phyloP scores from a whole-genome alignment of 345 rosid species.

The Ailanthus altissimus region DNA sequence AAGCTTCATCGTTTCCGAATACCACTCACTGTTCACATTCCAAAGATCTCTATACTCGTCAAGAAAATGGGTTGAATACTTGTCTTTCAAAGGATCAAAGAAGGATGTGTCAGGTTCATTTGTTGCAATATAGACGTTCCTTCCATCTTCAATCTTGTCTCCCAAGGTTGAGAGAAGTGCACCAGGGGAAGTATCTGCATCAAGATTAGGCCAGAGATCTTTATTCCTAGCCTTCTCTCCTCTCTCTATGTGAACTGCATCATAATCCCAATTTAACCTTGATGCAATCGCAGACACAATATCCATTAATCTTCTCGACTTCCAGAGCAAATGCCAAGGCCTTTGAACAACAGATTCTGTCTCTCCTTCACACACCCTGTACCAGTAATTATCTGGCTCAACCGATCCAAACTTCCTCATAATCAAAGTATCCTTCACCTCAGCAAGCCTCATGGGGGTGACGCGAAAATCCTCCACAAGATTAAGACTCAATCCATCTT shows the following conservation, averaged over 20 bases:
- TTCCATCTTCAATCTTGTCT: constrained; percentile 77
- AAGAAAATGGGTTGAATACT: constrained; percentile 81
- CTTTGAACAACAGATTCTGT: constrained; percentile 71
- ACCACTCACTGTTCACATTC: constrained; percentile 89
- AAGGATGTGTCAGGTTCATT: constrained; percentile 69
- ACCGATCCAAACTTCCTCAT: constrained; percentile 91
- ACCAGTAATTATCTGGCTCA: constrained; percentile 96
- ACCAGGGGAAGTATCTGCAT: constrained; percentile 62
- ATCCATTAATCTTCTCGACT: constrained; percentile 89
- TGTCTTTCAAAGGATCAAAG: constrained; percentile 78
- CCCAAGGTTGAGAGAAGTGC: constrained; percentile 63
- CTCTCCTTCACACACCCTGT: constrained; percentile 94
- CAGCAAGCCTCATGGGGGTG: constrained; percentile 74
- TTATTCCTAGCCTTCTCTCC: constrained; percentile 80
- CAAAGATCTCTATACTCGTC: constrained; percentile 82
- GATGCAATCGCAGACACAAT: constrained; percentile 71
- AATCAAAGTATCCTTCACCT: constrained; percentile 67
- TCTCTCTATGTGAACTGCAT: constrained; percentile 78
- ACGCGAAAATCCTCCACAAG: constrained; percentile 72
- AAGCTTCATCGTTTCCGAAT: constrained; percentile 77
- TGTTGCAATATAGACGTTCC: constrained; percentile 78
- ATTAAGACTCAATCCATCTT: constrained; percentile 47
- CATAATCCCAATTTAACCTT: constrained; percentile 90
- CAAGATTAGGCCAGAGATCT: constrained; percentile 93
- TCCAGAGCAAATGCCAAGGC: constrained; percentile 93